Conservation (phyloP, 441 rosid genomes). For the Adansonia gregorii region DNA sequence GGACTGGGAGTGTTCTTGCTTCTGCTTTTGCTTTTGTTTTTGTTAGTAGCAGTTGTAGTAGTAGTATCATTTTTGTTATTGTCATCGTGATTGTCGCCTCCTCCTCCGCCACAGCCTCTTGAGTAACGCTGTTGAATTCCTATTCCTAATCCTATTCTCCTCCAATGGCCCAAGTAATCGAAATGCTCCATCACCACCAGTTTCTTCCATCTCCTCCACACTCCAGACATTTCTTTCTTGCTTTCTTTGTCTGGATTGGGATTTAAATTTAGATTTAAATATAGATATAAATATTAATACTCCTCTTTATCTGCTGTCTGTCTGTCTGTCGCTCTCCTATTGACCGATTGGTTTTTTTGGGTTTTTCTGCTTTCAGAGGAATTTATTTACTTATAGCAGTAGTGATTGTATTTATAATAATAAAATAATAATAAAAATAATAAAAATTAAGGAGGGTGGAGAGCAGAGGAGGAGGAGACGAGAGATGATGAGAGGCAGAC, state of each 20-base stretch:
- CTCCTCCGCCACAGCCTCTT: constrained; percentile 26
- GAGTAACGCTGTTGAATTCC: constrained; percentile 11
- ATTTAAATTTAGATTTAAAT: constrained; percentile 5
- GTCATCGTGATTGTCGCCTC: constrained; percentile 14
- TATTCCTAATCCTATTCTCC: not conserved
- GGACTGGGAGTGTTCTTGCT: constrained; percentile 1
- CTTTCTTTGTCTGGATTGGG: not conserved
- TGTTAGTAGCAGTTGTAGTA: not conserved
- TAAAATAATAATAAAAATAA: not conserved
- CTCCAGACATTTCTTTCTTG: constrained; percentile 3
- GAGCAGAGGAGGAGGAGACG: not conserved
- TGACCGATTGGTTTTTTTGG: not conserved
- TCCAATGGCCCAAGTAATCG: not conserved
- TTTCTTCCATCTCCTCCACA: constrained; percentile 19
- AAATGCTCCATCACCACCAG: constrained; percentile 10
- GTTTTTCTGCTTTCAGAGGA: not conserved
- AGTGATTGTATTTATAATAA: not conserved
- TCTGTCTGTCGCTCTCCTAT: not conserved
- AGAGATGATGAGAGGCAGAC: not conserved
- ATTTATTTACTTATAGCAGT: not conserved
- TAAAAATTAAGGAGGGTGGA: not conserved
- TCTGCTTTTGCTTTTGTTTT: not conserved
- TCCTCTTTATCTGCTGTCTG: not conserved
- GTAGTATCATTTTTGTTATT: not conserved
- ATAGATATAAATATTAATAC: too few species aligned